These are phyloP conservation scores for Toxoplasma gondii DNA, from an alignment of 169 alveolate species.

Conservation along the genomic window DNA sequence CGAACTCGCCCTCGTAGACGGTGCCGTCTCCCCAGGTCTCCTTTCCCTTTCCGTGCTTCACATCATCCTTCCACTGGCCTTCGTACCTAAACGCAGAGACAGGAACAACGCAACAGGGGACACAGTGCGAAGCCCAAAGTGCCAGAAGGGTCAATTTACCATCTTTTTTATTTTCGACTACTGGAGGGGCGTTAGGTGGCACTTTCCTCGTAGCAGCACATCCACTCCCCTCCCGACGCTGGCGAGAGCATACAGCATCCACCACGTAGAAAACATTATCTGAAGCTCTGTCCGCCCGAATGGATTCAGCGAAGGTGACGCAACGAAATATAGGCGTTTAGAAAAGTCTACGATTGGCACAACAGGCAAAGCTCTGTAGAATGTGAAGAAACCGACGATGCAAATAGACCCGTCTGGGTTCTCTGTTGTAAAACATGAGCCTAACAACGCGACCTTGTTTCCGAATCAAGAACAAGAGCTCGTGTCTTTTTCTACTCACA, in stretches of 20 bases:
- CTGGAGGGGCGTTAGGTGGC: not conserved
- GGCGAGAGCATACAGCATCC: not conserved
- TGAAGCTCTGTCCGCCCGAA: too few species aligned
- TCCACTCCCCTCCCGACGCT: not conserved
- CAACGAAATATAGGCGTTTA: too few species aligned
- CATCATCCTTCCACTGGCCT: slow-evolving; percentile 86
- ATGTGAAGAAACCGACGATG: too few species aligned
- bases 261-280: too few species aligned
- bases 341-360: too few species aligned
- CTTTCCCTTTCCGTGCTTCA: slow-evolving; percentile 87
- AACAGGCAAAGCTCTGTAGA: too few species aligned
- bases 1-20: slow-evolving; percentile 78
- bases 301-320: too few species aligned
- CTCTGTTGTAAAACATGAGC: not conserved
- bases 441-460: not conserved
- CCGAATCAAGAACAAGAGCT: not conserved
- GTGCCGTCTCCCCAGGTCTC: slow-evolving; percentile 82
- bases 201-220: not conserved
- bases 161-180: not conserved
- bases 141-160: not conserved
- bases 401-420: too few species aligned
- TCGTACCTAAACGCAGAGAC: slow-evolving; percentile 50
- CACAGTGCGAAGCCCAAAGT: not conserved
- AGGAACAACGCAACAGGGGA: not conserved
- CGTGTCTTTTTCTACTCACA: slow-evolving; percentile 55